Evolutionary conservation across 148 eudicot species (phyloP).

Genomic region (Drosera capensis): DNA sequence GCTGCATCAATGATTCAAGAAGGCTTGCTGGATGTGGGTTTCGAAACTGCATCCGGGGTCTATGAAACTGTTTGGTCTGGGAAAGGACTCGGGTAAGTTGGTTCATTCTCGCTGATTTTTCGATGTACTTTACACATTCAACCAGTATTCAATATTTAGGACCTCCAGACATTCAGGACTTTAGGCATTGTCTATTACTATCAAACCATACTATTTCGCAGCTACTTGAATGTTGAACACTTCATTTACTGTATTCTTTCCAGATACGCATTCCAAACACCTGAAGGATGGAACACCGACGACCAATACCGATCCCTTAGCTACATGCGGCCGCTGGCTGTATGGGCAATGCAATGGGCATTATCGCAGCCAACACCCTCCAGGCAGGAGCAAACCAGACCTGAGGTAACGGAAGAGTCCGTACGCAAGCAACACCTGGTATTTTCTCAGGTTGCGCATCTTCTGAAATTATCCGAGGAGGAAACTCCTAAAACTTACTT

Average conservation of each 20-base stretch:
- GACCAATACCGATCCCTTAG: slow-evolving; percentile 34
- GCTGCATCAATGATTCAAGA: slow-evolving; percentile 67
- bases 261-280: slow-evolving; percentile 36
- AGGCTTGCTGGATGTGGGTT: slow-evolving; percentile 39
- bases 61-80: slow-evolving; percentile 45
- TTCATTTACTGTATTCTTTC: not conserved
- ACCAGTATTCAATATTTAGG: not conserved
- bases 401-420: slow-evolving; percentile 16
- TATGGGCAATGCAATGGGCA: slow-evolving; percentile 47
- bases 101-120: not conserved
- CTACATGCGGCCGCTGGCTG: slow-evolving; percentile 39
- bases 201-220: not conserved
- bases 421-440: slow-evolving; percentile 17
- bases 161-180: not conserved
- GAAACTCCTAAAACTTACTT: slow-evolving; percentile 17
- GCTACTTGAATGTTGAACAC: not conserved
- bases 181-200: not conserved
- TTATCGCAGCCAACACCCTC: slow-evolving; percentile 13
- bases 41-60: slow-evolving; percentile 45
- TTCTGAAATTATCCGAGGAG: slow-evolving; percentile 21
- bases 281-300: slow-evolving; percentile 31
- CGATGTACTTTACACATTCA: not conserved
- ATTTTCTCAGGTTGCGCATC: slow-evolving; percentile 22
- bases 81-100: slow-evolving; percentile 44
- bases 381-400: slow-evolving; percentile 6